phyloP scores from a whole-genome alignment of 306 rosid species.

The Crotalaria pallida region DNA sequence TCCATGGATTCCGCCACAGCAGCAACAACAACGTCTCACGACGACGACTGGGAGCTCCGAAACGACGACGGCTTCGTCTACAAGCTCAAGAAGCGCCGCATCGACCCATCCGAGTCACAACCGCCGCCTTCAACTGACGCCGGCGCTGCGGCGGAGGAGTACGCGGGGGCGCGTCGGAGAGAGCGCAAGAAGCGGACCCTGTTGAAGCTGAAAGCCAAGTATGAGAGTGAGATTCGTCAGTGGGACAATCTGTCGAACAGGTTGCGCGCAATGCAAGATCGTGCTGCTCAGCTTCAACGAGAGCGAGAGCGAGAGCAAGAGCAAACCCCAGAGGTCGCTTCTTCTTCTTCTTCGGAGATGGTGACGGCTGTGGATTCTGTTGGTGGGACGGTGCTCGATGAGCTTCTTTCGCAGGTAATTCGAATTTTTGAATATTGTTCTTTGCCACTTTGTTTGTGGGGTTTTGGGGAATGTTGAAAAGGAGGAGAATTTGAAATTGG shows the following conservation, averaged over 20 bases:
- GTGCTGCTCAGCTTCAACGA: conserved; percentile 21
- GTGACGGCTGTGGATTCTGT: conserved; percentile 4
- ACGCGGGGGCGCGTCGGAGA: conserved; percentile 29
- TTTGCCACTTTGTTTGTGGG: background rate
- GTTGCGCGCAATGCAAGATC: conserved; percentile 47
- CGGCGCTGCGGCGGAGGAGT: background rate
- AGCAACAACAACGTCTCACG: background rate
- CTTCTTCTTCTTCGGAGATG: background rate
- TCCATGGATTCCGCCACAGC: background rate
- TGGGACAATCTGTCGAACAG: conserved; percentile 59
- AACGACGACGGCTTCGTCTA: conserved; percentile 75
- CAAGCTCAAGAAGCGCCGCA: conserved; percentile 56
- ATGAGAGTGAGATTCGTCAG: conserved; percentile 50
- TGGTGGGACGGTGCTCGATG: conserved; percentile 33
- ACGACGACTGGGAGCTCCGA: conserved; percentile 63
- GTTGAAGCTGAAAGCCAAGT: conserved; percentile 43
- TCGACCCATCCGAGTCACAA: conserved; percentile 2
- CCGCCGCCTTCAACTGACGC: background rate
- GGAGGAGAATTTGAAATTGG: conserved; percentile 5
- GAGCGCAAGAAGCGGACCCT: conserved; percentile 52
- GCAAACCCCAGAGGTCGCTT: conserved; percentile 13
- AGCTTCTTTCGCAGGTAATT: conserved; percentile 48
- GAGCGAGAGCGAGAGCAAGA: conserved; percentile 19
- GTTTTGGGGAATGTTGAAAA: background rate
- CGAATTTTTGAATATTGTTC: background rate